Base-by-base conservation (phyloP, 148 eudicot species). In the Rhododendron simsii region DNA sequence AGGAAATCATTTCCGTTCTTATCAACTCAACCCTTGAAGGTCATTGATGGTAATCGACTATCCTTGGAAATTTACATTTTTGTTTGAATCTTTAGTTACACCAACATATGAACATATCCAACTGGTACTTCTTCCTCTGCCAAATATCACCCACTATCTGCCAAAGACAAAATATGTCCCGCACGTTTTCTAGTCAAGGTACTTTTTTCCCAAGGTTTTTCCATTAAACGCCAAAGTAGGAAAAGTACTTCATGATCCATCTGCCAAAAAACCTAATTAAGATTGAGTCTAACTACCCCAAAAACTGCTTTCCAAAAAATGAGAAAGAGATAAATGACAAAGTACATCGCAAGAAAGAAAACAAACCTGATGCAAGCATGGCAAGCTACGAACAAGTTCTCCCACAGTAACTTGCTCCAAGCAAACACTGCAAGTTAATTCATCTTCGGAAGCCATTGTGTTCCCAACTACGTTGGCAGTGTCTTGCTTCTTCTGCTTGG, bases 321-420 rank as follows among this genome's bases (percentile, higher is more conserved):
- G 73, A 59, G 51, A 2, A 81, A 79, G 4, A 5, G 48, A 67
- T 15, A 30, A 80, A 39, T 69, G 39, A 5, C 28, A 45, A 14
- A 33, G 50, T 37, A 50, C 35, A 63, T 33, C n/a, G 67, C 23
- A 37, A 55, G 41, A 71, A 81, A 59, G 28, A 59, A 39, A 53
- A 37, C 51, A 82, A 71, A 96, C 99, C 98, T 96, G 96, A 89
- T 96, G 99, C 90, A 96, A 91, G 87, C 99, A 96, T 67, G 99
- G 99, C 91, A 96, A 91, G 93, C 92, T 95, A 81, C 99, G 99
- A 39, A 96, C 89, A 33, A 94, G 86, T 87, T 96, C 99, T 84
- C 99, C 99, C 10, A 76, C 90, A 73, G 85, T 89, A 63, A 96
- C 98, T 93, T 93, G 98, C 91, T 96, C 98, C 94, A 96, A 95